Evolutionary conservation across 345 rosid species (phyloP), one percentile per base, ranked within the genome.

Genomic region (Passiflora organensis): DNA sequence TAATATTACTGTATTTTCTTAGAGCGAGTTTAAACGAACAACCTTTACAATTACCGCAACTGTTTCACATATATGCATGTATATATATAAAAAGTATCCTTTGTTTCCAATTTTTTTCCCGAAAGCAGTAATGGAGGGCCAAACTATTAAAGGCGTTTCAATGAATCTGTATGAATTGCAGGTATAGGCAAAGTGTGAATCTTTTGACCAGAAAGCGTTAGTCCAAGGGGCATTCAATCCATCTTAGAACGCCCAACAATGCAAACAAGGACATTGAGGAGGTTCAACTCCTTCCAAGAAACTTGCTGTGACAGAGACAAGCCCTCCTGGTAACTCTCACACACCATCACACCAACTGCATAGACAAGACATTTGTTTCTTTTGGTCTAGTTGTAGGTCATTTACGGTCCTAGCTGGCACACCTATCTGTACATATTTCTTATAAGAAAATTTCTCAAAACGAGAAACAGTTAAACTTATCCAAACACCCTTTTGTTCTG

Each of bases 141-240:
- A 56, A 63, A 75, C 73, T 48, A 69, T 64, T 69, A 56, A 72
- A 60, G 69, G 71, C 48, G 58, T n/a, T 51, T 66, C 69, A 66
- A 72, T 72, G 73, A 72, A 75, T 67, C 68, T 56, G 72, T 32
- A 59, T 68, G 55, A 63, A 53, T 51, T 65, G 36, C 68, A 70
- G 77, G 48, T 59, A 53, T 69, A 66, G 76, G 76, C 69, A 63
- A n/a, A n/a, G 65, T 32, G 55, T 62, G 74, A 67, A 72, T 71
- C 62, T 69, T 64, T 71, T 43, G 60, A 43, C 67, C 52, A 6
- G 56, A 69, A 59, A 66, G 34, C 16, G 44, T 21, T 21, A 24
- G 48, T 37, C 53, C 46, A 54, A 55, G 17, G n/a, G 55, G 78
- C 83, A 81, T 78, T 78, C 46, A 65, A 74, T 78, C 59, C 75